Base-by-base conservation (phyloP, 805 yeast genomes). In the Suhomyces sp. region DNA sequence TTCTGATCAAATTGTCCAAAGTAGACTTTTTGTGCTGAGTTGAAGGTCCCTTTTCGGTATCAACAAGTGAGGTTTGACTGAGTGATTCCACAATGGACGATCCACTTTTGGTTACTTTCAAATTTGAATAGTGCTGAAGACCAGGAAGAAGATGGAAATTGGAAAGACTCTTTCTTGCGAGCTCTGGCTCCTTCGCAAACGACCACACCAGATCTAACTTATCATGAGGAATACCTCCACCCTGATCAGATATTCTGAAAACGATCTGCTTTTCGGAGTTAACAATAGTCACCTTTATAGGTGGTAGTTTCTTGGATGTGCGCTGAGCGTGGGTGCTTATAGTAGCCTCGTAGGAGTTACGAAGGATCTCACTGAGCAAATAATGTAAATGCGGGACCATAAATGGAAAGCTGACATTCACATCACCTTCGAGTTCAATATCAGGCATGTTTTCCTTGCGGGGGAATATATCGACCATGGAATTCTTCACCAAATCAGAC, bases 321-420 rank as follows among this genome's bases (percentile, higher is more conserved):
- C 39, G 39, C 3, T 43, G 35, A 3, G 60, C 61, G 41, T 66
- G 72, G 5, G 57, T 50, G 28, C 68, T 68, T 35, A 87, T 76
- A 0, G 95, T 84, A 0, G 95, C 91, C 53, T 87, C 95, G 47
- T 78, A 75, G 4, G 95, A 77, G 54, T 93, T 91, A 44, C 97
- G 72, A 39, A 93, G 62, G 23, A 91, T 81, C 58, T 91, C 98
- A 15, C 96, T 93, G 34, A 90, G 68, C 25, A 91, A 68, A 56
- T 87, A 91, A 50, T 85, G 88, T 45, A 93, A 66, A 63, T 91
- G 98, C 3, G 88, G 81, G 8, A 83, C 81, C 67, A 93, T 73
- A 54, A 88, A 91, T 31, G 88, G 93, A 57, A 93, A 87, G 12
- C 70, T 70, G 16, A 81, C 67, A 39, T 79, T 77, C 6, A 65